Percentiles rank a stretch among this genome's conserved stretches.
Evolutionary conservation across 2,329 filamentous ascomycete species (phyloP).

Genomic region (Dryadomyces sulphureus): DNA sequence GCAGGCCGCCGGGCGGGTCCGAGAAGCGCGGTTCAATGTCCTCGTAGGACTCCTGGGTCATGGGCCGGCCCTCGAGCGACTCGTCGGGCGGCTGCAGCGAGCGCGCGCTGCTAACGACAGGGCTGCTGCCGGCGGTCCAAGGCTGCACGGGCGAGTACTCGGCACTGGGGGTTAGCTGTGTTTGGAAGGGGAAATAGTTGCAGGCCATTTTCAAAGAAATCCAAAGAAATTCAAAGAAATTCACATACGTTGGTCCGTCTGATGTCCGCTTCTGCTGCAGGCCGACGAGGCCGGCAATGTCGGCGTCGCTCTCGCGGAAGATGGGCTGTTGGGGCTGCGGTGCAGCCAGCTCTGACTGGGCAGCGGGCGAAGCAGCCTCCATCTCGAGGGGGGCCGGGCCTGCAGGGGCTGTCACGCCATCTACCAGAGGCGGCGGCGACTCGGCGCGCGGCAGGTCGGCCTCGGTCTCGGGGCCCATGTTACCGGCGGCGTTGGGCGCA

Average conservation of each 20-base stretch:
- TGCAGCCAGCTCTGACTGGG: constrained; percentile 30
- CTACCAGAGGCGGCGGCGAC: constrained; percentile 46
- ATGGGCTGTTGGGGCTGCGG: too few species aligned
- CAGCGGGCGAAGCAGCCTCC: constrained; percentile 51
- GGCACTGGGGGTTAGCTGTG: too few species aligned
- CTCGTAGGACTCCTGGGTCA: constrained; percentile 44
- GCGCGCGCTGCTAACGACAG: too few species aligned
- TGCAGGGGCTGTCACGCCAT: constrained; percentile 24
- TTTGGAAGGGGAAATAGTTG: too few species aligned
- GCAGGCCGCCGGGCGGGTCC: constrained; percentile 18
- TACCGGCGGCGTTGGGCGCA: neutral
- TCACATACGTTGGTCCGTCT: constrained; percentile 46
- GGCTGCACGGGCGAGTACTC: too few species aligned
- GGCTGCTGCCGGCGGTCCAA: too few species aligned
- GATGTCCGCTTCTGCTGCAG: constrained; percentile 40
- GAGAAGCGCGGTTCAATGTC: constrained; percentile 84
- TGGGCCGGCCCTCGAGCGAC: constrained; percentile 10
- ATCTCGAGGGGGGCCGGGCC: constrained; percentile 50
- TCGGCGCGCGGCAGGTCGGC: constrained; percentile 42
- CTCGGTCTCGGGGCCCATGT: too few species aligned
- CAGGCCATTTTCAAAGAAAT: too few species aligned
- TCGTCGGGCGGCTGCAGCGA: constrained; percentile 15
- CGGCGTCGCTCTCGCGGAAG: constrained; percentile 51
- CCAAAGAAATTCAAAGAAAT: neutral
- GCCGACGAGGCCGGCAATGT: constrained; percentile 60